Percentiles rank a stretch among this genome's conserved stretches.
These are phyloP conservation scores for Apiospora hydei DNA, from an alignment of 2,329 filamentous ascomycete genomes.

Conservation along the genomic window DNA sequence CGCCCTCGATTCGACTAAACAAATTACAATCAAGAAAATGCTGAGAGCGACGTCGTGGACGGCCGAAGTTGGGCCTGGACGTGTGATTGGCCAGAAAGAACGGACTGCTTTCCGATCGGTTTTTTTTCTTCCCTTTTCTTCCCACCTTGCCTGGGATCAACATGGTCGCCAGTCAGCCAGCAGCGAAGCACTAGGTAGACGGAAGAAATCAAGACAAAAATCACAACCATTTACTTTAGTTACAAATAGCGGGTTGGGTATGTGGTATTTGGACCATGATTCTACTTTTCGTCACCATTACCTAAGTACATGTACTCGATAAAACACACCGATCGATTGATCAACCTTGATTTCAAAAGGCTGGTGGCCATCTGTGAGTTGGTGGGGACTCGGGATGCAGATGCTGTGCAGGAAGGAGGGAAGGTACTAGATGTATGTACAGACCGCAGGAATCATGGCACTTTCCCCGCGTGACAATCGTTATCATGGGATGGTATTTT, in stretches of 20 bases:
- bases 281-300: no score
- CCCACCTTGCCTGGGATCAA: neutral
- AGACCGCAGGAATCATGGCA: neutral
- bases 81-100: neutral
- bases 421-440: neutral
- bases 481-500: neutral
- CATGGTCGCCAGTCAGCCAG: neutral
- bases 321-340: no score
- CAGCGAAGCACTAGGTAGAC: neutral
- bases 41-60: neutral
- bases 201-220: no score
- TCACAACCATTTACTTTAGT: no score
- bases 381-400: neutral
- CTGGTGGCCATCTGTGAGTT: neutral
- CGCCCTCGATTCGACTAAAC: neutral
- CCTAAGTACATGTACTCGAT: no score
- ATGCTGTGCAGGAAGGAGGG: neutral
- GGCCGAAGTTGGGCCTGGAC: neutral
- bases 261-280: neutral
- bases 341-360: no score
- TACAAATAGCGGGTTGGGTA: neutral
- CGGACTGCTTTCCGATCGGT: neutral
- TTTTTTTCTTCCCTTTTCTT: neutral
- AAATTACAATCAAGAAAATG: neutral
- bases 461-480: neutral